A percentile compares a stretch with the other conserved stretches of the same genome.
Evolutionary conservation across 352 stramenopile species (phyloP).

Genomic region (Phytopythium cucurbitacearum): DNA sequence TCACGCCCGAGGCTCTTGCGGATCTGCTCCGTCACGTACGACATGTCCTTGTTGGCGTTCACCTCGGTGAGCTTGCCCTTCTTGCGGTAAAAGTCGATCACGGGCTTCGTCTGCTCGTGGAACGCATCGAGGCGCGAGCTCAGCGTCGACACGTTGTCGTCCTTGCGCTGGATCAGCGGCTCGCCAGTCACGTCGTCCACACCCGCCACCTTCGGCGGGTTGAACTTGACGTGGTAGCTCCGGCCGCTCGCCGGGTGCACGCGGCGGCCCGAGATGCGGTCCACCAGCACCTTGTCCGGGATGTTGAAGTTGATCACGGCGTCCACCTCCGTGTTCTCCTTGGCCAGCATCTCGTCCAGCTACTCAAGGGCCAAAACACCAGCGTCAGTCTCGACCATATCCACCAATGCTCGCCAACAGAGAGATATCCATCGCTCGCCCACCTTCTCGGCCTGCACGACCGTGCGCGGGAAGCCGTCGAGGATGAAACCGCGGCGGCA

Average conservation of each 20-base stretch:
- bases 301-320: slow-evolving; percentile 95
- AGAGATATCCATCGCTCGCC: not conserved
- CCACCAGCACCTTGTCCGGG: slow-evolving; percentile 93
- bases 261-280: slow-evolving; percentile 95
- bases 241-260: slow-evolving; percentile 94
- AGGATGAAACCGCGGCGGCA: slow-evolving; percentile 99
- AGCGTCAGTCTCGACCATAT: not conserved
- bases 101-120: slow-evolving; percentile 96
- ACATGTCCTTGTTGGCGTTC: slow-evolving; percentile 89
- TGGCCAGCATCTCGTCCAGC: slow-evolving; percentile 94
- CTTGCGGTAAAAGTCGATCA: slow-evolving; percentile 90
- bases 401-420: not conserved
- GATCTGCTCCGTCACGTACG: slow-evolving; percentile 81
- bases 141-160: slow-evolving; percentile 95
- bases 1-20: slow-evolving; percentile 58
- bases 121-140: slow-evolving; percentile 91
- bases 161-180: slow-evolving; percentile 95
- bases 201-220: slow-evolving; percentile 88
- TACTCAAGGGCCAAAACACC: slow-evolving; percentile 11
- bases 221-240: slow-evolving; percentile 98
- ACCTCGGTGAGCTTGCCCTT: slow-evolving; percentile 86
- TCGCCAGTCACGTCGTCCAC: slow-evolving; percentile 95
- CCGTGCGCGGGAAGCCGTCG: slow-evolving; percentile 98
- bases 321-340: slow-evolving; percentile 86
- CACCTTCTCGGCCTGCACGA: slow-evolving; percentile 95